Percentiles rank a stretch among this genome's conserved stretches.
Conservation (phyloP, 1,284 basidiomycete species). For the Sporisorium iseilematis-ciliati region DNA sequence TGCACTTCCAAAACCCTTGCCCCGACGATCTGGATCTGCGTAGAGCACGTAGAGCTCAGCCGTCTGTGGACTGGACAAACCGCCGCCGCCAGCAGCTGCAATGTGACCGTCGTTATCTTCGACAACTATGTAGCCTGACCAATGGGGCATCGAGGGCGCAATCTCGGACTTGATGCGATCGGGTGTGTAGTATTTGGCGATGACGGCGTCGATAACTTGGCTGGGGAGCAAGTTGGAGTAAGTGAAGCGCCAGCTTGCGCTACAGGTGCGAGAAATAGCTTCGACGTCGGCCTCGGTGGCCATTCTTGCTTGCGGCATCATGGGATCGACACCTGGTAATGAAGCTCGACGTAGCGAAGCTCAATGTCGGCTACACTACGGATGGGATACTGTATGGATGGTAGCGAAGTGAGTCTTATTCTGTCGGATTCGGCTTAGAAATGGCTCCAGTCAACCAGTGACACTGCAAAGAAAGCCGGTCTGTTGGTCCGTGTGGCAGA, state of each 20-base stretch:
- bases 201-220: not conserved
- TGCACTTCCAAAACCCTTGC: not conserved
- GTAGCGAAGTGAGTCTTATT: too few relatives aligned
- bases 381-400: too few relatives aligned
- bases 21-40: not conserved
- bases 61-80: not conserved
- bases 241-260: not conserved
- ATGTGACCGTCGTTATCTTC: not conserved
- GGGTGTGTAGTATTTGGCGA: not conserved
- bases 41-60: not conserved
- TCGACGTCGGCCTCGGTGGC: constrained; percentile 1
- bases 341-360: too few relatives aligned
- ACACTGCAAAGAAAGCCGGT: too few relatives aligned
- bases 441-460: too few relatives aligned
- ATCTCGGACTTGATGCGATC: not conserved
- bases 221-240: not conserved
- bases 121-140: not conserved
- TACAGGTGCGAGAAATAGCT: not conserved
- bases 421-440: too few relatives aligned
- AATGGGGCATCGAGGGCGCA: not conserved
- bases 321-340: too few relatives aligned
- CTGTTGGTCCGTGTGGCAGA: too few relatives aligned
- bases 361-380: too few relatives aligned
- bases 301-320: not conserved
- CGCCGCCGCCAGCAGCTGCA: not conserved